Evolutionary conservation across 2,329 filamentous ascomycete genomes (phyloP), one percentile per base, ranked within the genome.

Genomic region (Colletotrichum liriopes): DNA sequence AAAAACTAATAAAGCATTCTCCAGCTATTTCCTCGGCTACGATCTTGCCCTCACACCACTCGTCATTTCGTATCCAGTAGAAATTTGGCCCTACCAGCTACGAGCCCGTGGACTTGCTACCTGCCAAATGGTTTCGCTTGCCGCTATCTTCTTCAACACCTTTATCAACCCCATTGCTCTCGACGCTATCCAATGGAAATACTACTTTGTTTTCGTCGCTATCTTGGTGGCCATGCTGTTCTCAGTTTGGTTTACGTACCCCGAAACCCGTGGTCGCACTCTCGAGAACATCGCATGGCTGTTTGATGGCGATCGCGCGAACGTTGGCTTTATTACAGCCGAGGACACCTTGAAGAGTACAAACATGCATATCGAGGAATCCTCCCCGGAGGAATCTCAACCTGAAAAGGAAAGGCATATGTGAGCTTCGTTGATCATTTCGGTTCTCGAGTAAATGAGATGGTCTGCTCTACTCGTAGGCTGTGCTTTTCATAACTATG

Each of bases 161-260:
- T 84, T 84, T 54, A 82, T 85, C 76, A 86, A 86, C 78, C 83
- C 84, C 1, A 82, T 85, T 41, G 84, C 83, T 0, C 80, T 86
- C 6, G 71, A 77, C 11, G 79, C 79, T 18, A 79, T 82, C 29
- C 75, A 79, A 59, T 86, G 84, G 84, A 80, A 78, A 45, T 86
- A 84, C 71, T 86, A 85, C 73, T 82, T 86, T 8, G 78, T 78
- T 2, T 82, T 85, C 59, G 82, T 85, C 74, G 78, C 83, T 45
- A 65, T 61, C 29, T 75, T 82, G 90, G 92, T 96, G 62, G 63
- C 47, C 29, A 67, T 72, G 59, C 35, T 67, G 7, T 43, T 64
- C 6, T 59, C 56, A 3, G 47, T 67, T 16, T 77, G 55, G 51
- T 72, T 72, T 37, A 26, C 41, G 6, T 71, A 71, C 47, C 72